Evolutionary conservation across 176 grass and related monocot genomes (phyloP).

Genomic region (maize (Zea mays)): Zm-B73-REFERENCE-NAM-5.0 NC_050097.1:162728501-162729000

Average conservation of each 20-base stretch:
- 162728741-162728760: neutral
- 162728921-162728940: neutral
- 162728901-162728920: too few species aligned
- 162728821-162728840: too few species aligned
- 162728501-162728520: neutral
- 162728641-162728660: neutral
- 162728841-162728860: too few species aligned
- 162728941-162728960: neutral
- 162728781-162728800: neutral
- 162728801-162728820: too few species aligned
- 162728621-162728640: neutral
- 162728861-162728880: too few species aligned
- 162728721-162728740: neutral
- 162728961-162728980: neutral
- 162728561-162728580: neutral
- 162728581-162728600: neutral
- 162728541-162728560: neutral
- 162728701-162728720: neutral
- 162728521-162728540: neutral
- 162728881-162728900: too few species aligned
- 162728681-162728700: neutral
- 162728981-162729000: neutral
- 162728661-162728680: neutral
- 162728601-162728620: neutral
- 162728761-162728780: neutral